Base-by-base conservation (phyloP, 2,329 filamentous ascomycete genomes). In the Ophioceras dolichostomum region DNA sequence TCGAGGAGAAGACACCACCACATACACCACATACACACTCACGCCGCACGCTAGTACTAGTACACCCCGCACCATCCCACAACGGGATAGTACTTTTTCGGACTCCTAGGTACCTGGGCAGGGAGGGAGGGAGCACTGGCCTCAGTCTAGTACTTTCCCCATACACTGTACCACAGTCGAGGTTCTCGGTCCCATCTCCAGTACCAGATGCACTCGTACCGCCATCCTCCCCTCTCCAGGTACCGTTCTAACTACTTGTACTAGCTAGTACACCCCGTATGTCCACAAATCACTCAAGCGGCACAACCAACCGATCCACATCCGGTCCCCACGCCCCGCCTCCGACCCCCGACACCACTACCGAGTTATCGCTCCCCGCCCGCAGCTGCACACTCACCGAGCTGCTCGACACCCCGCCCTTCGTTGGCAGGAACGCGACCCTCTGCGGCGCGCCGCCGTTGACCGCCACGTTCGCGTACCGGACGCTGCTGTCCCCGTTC, bases 351-450 rank as follows among this genome's bases (percentile, higher is more conserved):
- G 57, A 57, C 35, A 77, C 58, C 2, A 58, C 58, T 24, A 78
- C 54, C 4, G 60, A 62, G 47, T 77, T 78, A 0, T 39, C 46
- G 5, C 41, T 47, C 0, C 70, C 71, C 3, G 53, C 47, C 37
- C 63, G 60, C 39, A 78, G 43, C 27, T 68, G 56, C 4, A 58
- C 61, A 38, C 69, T 61, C 42, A 76, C 43, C 2, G 62, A 56
- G 38, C 67, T 70, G 17, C 57, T 65, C 0, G 55, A 64, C 4
- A 57, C 58, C 18, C 62, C 58, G 0, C 64, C 58, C 2, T 53
- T 54, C 1, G 64, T 63, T 0, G 71, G 71, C 38, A 78, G 43
- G 44, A 80, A 80, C 0, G 73, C 71, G 3, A 76, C 42, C 13
- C 55, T 57, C 46, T 70, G 59, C 10, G 49, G 47, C 2, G 51